Evolutionary conservation across 2,329 filamentous ascomycete species (phyloP).

Genomic region (Fusarium tanahbumbuense): DNA sequence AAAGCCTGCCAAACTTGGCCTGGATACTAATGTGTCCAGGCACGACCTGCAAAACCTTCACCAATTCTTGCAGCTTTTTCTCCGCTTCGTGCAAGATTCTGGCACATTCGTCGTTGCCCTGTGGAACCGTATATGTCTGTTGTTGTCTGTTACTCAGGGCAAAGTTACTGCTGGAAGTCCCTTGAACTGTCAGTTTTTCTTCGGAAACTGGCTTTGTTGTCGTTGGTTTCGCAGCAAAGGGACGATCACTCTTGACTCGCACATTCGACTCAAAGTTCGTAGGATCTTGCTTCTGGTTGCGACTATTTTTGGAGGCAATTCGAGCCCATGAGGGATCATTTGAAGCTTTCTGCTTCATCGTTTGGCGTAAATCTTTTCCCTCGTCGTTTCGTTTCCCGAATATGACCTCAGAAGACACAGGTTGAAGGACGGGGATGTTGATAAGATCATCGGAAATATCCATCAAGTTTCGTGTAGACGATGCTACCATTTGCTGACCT

Average conservation of each 20-base stretch:
- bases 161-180: no score
- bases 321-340: slow-evolving; percentile 15
- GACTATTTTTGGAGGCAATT: slow-evolving; percentile 11
- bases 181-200: slow-evolving; percentile 1
- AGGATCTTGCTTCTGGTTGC: slow-evolving; percentile 3
- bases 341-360: slow-evolving; percentile 42
- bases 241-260: not conserved
- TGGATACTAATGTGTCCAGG: slow-evolving; percentile 45
- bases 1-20: slow-evolving; percentile 48
- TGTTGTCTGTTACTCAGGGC: no score
- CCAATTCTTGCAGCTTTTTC: slow-evolving; percentile 18
- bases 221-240: not conserved
- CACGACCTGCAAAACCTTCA: slow-evolving; percentile 35
- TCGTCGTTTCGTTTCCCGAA: slow-evolving; percentile 25
- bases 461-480: slow-evolving; percentile 22
- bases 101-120: not conserved
- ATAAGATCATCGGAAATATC: slow-evolving; percentile 26
- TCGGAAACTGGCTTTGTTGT: not conserved
- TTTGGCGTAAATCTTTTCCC: slow-evolving; percentile 25
- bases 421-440: slow-evolving; percentile 8
- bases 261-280: slow-evolving; percentile 22
- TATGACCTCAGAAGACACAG: not conserved
- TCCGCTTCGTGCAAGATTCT: slow-evolving; percentile 27
- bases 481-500: not conserved
- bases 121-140: not conserved